These are phyloP conservation scores for Tubosaeta sp. DNA, from an alignment of 768 basidiomycete species.

Conservation along the genomic window DNA sequence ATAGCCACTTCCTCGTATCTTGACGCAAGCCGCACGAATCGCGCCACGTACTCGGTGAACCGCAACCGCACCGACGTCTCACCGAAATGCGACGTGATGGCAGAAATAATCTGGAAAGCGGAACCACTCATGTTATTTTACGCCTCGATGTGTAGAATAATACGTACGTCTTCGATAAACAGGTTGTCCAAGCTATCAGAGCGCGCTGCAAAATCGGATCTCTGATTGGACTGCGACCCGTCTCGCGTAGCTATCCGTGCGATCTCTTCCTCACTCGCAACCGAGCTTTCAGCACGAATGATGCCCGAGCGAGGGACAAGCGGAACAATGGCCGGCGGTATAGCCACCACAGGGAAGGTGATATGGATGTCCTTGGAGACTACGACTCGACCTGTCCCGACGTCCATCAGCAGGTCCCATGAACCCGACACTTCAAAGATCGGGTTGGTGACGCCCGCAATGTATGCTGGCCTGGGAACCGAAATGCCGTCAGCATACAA, in stretches of 20 bases:
- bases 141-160: not conserved
- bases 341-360: conserved; percentile 46
- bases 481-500: conserved; percentile 6
- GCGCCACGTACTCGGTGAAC: conserved; percentile 82
- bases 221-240: conserved; percentile 51
- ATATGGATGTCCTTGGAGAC: conserved; percentile 81
- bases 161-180: conserved; percentile 90
- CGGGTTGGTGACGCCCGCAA: conserved; percentile 96
- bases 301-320: conserved; percentile 54
- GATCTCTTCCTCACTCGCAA: conserved; percentile 67
- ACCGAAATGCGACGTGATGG: conserved; percentile 90
- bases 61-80: conserved; percentile 84
- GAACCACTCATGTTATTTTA: conserved; percentile 1
- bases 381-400: conserved; percentile 80
- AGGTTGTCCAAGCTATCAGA: conserved; percentile 67
- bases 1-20: conserved; percentile 82
- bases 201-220: conserved; percentile 52
- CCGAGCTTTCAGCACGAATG: conserved; percentile 59
- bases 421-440: conserved; percentile 83
- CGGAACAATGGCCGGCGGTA: conserved; percentile 39
- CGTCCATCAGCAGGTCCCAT: conserved; percentile 94
- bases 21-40: conserved; percentile 87
- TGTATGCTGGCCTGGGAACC: conserved; percentile 73
- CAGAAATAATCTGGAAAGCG: conserved; percentile 57
- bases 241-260: conserved; percentile 44